Evolutionary conservation across 345 rosid genomes (phyloP), one percentile per base, ranked within the genome.

Genomic region (Salix viminalis): DNA sequence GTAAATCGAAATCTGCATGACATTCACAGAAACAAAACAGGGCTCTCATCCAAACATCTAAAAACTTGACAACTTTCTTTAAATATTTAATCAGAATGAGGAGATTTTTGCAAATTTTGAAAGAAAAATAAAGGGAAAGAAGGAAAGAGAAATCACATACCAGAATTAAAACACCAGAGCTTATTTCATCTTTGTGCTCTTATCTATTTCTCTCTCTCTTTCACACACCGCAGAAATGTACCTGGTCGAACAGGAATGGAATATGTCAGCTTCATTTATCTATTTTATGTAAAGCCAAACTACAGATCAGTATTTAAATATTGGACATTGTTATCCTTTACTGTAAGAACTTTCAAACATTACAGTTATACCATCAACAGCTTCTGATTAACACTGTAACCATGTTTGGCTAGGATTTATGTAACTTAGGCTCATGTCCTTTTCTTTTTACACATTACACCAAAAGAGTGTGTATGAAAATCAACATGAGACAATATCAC

Each of bases 1-100:
- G 61, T 69, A 21, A 39, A 60, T 23, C 60, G 19, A 75, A 70
- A 44, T 65, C 74, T 79, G 71, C 73, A 75, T 41, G 65, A 73
- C 74, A 42, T n/a, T 36, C 71, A 69, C 50, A 41, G 24, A 69
- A 69, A 23, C 23, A 69, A 21, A 39, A 69, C 34, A 39, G 42
- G 71, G 71, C 34, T 69, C 10, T 58, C 64, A 58, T n/a, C 64
- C 28, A 58, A 23, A 1, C 64, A n/a, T 24, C 24, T 58, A 58
- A 58, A 10, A 58, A 58, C 12, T 11, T 9, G 23, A 23, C 64
- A 4, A 3, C 24, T 21, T 19, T 10, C 52, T 3, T 41, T 46
- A 14, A 46, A 14, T 46, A 12, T 58, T n/a, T 24, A 23, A 58
- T 58, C 7, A 46, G 14, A 15, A 46, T 58, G 4, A 23, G 64